Conservation (phyloP, 2,329 filamentous ascomycete species). For the Chrysoporthe cubensis region DNA sequence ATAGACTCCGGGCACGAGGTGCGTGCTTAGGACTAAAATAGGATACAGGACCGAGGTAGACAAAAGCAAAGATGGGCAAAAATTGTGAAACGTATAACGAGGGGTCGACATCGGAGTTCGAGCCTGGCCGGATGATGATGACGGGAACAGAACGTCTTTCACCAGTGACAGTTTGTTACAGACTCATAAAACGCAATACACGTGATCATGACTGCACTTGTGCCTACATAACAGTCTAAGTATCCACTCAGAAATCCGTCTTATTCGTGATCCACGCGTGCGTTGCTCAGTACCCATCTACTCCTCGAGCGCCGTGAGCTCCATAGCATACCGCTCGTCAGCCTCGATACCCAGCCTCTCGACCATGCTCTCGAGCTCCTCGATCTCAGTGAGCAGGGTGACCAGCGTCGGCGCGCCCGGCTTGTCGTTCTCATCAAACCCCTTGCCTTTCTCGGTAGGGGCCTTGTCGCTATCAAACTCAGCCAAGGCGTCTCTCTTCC, state of each 20-base stretch:
- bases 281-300: neutral
- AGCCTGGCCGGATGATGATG: neutral
- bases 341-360: constrained; percentile 47
- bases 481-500: constrained; percentile 36
- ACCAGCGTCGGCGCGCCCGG: constrained; percentile 36
- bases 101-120: neutral
- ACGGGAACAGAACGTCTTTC: neutral
- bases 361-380: constrained; percentile 43
- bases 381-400: constrained; percentile 38
- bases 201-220: neutral
- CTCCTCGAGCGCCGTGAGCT: constrained; percentile 41
- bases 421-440: constrained; percentile 26
- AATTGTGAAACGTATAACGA: neutral
- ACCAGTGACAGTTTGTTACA: neutral
- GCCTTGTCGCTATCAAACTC: constrained; percentile 14
- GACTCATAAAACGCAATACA: neutral
- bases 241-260: neutral
- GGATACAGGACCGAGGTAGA: constrained; percentile 7
- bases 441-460: constrained; percentile 26
- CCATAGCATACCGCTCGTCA: constrained; percentile 52
- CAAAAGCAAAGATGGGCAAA: constrained; percentile 20
- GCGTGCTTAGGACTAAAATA: neutral
- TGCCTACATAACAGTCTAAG: neutral
- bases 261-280: neutral
- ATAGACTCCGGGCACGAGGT: neutral